Base-by-base conservation (phyloP, 2,329 filamentous ascomycete species). In the Ceratocystis cacaofunesta region DNA sequence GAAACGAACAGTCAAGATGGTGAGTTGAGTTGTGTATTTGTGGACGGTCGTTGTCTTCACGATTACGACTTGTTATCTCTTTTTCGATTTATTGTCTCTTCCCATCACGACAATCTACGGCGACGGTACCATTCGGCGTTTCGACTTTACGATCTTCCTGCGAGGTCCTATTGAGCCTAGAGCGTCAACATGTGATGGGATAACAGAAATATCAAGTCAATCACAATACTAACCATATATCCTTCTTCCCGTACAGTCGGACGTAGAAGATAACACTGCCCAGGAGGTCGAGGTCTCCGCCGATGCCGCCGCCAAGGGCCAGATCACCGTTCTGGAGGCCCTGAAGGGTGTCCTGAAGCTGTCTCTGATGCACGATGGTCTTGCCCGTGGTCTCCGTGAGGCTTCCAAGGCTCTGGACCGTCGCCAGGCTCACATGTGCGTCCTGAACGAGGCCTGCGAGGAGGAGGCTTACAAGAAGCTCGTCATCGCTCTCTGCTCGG, bases 401-500 rank as follows among this genome's bases (percentile, higher is more conserved):
- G 94, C 94, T 71, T 91, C 88, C 83, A 99, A 99, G 86, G 92
- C 94, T 70, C 90, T 99, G 75, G 94, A 99, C 82, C 88, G 94
- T 76, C 91, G 94, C 76, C 90, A 99, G 83, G 94, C 94, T 68
- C 94, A 99, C 84, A 97, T 99, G 92, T 99, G 94, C 79, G 94
- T 99, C 73, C 87, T 99, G 75, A 99, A 99, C 87, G 94, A 99
- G 87, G 88, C 89, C 72, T 99, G 94, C 85, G 94, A 99, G 84
- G 94, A 99, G 86, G 94, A 99, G 82, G 92, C 94, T 72, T 99
- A 99, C 86, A 99, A 99, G 91, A 99, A 99, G 89, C 87, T 99
- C 72, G 92, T 99, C 74, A 89, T 97, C 73, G 94, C 94, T 70
- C 89, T 99, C 69, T 99, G 94, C 89, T 90, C 88, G 70, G 94